phyloP scores from a whole-genome alignment of 1,139 yeast genomes.

The Spathaspora sp. region DNA sequence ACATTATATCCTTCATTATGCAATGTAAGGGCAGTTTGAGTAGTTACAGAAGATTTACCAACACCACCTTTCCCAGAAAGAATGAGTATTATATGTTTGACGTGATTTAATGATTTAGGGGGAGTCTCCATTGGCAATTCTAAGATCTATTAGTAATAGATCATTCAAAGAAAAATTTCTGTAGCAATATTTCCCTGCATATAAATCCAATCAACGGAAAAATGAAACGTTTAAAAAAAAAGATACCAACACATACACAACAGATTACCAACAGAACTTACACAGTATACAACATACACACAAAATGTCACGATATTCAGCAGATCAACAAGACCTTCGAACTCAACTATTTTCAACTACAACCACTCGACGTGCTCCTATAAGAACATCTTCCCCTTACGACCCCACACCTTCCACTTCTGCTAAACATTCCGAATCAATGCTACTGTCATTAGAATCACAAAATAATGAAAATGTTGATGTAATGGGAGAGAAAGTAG shows the following conservation, averaged over 20 bases:
- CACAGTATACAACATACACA: not conserved
- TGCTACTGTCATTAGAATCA: constrained; percentile 71
- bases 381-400: constrained; percentile 52
- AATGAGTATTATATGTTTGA: constrained; percentile 62
- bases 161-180: not conserved
- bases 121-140: constrained; percentile 20
- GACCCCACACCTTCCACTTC: constrained; percentile 33
- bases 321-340: constrained; percentile 46
- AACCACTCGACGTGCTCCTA: constrained; percentile 24
- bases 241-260: not conserved
- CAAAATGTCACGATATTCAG: constrained; percentile 34
- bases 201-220: not conserved
- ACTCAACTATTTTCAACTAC: constrained; percentile 42
- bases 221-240: not conserved
- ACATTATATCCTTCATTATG: constrained; percentile 72
- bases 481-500: constrained; percentile 67
- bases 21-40: constrained; percentile 83
- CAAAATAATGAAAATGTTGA: constrained; percentile 81
- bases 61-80: constrained; percentile 61
- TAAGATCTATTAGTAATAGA: not conserved
- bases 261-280: no score
- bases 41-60: constrained; percentile 93
- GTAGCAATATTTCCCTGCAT: not conserved
- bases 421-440: constrained; percentile 53
- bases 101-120: constrained; percentile 56